A percentile compares a stretch with the other conserved stretches of the same genome.
These are phyloP conservation scores for Solanum hybrid DNA, from an alignment of 305 asterid species.

Conservation along the genomic window DNA sequence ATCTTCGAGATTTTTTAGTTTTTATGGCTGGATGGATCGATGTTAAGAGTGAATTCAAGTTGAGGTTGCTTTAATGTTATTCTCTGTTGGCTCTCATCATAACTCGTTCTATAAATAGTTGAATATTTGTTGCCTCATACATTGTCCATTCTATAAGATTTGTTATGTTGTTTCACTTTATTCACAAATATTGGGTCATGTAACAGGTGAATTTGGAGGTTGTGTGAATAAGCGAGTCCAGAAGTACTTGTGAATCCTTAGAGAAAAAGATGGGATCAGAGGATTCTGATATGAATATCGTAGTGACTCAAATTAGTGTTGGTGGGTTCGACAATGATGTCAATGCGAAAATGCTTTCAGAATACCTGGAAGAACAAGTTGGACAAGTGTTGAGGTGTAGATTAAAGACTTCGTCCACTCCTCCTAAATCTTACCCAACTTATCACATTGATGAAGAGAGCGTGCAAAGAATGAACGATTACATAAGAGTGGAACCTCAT, in stretches of 20 bases:
- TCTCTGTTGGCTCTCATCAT: neutral
- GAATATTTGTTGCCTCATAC: neutral
- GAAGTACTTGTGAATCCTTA: neutral
- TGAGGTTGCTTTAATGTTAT: neutral
- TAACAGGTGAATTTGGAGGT: neutral
- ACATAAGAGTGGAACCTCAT: slow-evolving; percentile 63
- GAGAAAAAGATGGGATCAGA: slow-evolving; percentile 37
- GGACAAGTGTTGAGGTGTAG: slow-evolving; percentile 85
- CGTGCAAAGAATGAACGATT: slow-evolving; percentile 30
- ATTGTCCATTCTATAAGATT: neutral
- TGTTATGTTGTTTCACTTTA: neutral
- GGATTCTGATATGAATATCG: slow-evolving; percentile 26
- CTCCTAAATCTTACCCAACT: slow-evolving; percentile 57
- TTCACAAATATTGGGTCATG: neutral
- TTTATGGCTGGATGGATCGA: neutral
- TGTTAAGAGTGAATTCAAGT: neutral
- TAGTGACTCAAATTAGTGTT: slow-evolving; percentile 71
- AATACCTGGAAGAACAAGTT: slow-evolving; percentile 44
- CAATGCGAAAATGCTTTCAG: slow-evolving; percentile 57
- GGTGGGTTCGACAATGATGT: slow-evolving; percentile 53
- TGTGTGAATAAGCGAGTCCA: neutral
- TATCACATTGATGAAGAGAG: slow-evolving; percentile 24
- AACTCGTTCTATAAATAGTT: neutral
- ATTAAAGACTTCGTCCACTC: slow-evolving; percentile 85
- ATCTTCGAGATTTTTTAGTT: neutral